Base-by-base conservation (phyloP, 2,329 filamentous ascomycete species). In the Aspergillus alliaceus region DNA sequence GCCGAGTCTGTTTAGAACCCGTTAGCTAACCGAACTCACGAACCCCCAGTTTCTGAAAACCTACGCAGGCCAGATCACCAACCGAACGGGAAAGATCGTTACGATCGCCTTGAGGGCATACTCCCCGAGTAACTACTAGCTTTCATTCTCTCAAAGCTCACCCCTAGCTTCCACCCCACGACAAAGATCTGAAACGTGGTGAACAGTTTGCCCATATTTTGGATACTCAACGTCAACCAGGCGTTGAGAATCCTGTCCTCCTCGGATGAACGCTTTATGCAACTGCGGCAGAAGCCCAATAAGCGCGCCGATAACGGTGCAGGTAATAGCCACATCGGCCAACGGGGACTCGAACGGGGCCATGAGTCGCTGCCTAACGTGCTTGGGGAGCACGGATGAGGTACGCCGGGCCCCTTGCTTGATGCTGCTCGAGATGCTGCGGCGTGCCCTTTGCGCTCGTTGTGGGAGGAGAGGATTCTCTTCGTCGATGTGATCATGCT, bases 171-270 rank as follows among this genome's bases (percentile, higher is more conserved):
- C n/a, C 87, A 83, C 1, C 87, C 86, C 0, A 87, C 86, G 0
- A 89, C 80, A 15, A 90, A 80, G 15, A 89, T 84, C 29, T 88
- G 87, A 25, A 88, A 72, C 0, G 84, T 80, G 0, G 87, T 85
- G 66, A 90, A 90, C 0, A 90, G 76, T 0, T 80, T 77, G 3
- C 87, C 86, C 22, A 89, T 78, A 54, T 86, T 88, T 61, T 84
- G 80, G 20, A 89, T 72, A 0, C 83, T 82, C 0, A 80, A 78
- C 0, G 86, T 89, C 37, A 90, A 73, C 86, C 86, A 90, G 1
- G 86, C 86, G 20, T 83, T 86, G 64, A 89, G 82, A 55, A 86
- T 83, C 1, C 87, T 86, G 6, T 86, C 87, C 5, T 86, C 74
- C 7, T 82, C 69, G 8, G 79, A 79, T 12, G 71, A 90, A 89